phyloP scores from a whole-genome alignment of 1,284 basidiomycete species.

The Pseudozyma pruni region DNA sequence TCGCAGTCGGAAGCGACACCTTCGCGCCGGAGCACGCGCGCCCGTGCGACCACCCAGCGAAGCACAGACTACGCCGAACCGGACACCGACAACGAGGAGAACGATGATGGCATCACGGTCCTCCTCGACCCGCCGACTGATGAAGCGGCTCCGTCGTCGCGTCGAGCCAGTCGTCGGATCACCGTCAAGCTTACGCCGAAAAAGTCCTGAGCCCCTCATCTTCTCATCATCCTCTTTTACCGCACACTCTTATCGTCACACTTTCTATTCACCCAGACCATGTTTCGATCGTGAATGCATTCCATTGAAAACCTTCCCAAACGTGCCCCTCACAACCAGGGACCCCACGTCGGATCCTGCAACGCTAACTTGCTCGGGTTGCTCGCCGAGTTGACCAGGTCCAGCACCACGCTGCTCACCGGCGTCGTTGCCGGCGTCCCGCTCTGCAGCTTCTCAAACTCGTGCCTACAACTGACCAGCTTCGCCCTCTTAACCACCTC shows the following conservation, averaged over 20 bases:
- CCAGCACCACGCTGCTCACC: slow-evolving; percentile 80
- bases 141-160: neutral
- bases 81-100: slow-evolving; percentile 5
- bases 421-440: slow-evolving; percentile 17
- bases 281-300: neutral
- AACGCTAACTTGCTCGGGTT: slow-evolving; percentile 71
- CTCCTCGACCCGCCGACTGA: neutral
- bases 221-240: neutral
- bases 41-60: no score
- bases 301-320: neutral
- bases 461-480: slow-evolving; percentile 82
- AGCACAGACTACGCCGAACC: slow-evolving; percentile 10
- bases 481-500: slow-evolving; percentile 86
- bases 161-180: slow-evolving; percentile 18
- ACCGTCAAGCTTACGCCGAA: slow-evolving; percentile 19
- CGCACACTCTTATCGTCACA: neutral
- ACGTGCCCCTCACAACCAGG: slow-evolving; percentile 26
- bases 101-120: neutral
- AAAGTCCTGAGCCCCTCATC: slow-evolving; percentile 1
- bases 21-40: slow-evolving; percentile 10
- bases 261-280: neutral
- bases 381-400: slow-evolving; percentile 78
- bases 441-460: slow-evolving; percentile 74
- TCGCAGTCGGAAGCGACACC: neutral
- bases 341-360: slow-evolving; percentile 69